Evolutionary conservation across 768 basidiomycete species (phyloP).

Genomic region (Collybia sp.): DNA sequence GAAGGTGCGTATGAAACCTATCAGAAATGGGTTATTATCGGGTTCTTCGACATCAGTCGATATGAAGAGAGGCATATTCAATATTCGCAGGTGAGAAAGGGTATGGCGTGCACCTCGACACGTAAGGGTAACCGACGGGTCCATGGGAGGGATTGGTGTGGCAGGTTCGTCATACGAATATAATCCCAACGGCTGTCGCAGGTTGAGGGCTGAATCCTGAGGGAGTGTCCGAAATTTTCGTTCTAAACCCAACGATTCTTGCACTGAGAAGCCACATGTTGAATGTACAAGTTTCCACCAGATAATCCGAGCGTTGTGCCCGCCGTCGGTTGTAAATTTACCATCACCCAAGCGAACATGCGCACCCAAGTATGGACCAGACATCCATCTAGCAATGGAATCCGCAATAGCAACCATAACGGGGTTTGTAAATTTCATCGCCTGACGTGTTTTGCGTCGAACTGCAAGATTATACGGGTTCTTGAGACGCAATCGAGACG

Average conservation of each 20-base stretch:
- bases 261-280: slow-evolving; percentile 35
- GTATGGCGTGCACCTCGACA: slow-evolving; percentile 40
- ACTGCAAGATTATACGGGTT: slow-evolving; percentile 31
- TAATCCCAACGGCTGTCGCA: not conserved
- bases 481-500: slow-evolving; percentile 57
- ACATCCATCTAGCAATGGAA: slow-evolving; percentile 37
- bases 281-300: slow-evolving; percentile 57
- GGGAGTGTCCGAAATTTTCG: slow-evolving; percentile 4
- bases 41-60: slow-evolving; percentile 54
- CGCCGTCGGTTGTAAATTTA: slow-evolving; percentile 40
- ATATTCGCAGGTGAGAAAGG: slow-evolving; percentile 13
- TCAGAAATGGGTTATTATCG: slow-evolving; percentile 34
- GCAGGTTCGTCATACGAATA: slow-evolving; percentile 1
- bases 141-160: slow-evolving; percentile 9
- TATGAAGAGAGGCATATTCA: slow-evolving; percentile 62
- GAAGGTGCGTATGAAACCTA: slow-evolving; percentile 45
- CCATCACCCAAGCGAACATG: slow-evolving; percentile 74
- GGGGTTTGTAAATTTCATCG: slow-evolving; percentile 55
- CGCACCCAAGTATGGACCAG: slow-evolving; percentile 49
- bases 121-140: slow-evolving; percentile 17
- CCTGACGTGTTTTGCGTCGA: slow-evolving; percentile 42
- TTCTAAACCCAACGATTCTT: slow-evolving; percentile 29
- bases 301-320: slow-evolving; percentile 35
- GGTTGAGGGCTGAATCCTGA: not conserved
- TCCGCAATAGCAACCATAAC: slow-evolving; percentile 37